These are phyloP conservation scores for Phytophthora fragariaefolia DNA, from an alignment of 352 stramenopile genomes.

Conservation along the genomic window DNA sequence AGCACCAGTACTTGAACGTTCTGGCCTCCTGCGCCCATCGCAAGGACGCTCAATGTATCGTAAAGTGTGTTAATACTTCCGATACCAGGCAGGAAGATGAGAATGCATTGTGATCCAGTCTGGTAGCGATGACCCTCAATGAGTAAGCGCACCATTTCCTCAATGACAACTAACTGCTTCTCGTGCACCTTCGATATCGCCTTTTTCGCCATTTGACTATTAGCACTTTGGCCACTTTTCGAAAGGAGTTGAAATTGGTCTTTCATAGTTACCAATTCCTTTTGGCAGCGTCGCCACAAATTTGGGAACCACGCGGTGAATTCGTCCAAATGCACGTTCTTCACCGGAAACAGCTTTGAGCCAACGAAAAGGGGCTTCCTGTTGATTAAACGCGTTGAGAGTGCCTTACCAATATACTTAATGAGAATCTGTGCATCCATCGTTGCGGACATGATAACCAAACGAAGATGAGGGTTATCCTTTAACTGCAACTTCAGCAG, in stretches of 20 bases:
- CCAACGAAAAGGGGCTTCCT: slow-evolving; percentile 82
- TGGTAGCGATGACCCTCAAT: slow-evolving; percentile 53
- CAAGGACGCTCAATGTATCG: slow-evolving; percentile 64
- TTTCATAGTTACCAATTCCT: slow-evolving; percentile 54
- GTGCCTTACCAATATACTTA: slow-evolving; percentile 80
- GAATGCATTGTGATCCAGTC: slow-evolving; percentile 75
- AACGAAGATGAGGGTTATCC: slow-evolving; percentile 68
- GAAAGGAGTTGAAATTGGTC: slow-evolving; percentile 49
- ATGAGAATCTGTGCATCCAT: slow-evolving; percentile 93
- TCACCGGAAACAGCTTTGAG: slow-evolving; percentile 79
- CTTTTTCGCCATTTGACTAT: slow-evolving; percentile 54
- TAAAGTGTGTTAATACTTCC: slow-evolving; percentile 93
- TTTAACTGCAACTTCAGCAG: slow-evolving; percentile 87
- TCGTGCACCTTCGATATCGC: slow-evolving; percentile 72
- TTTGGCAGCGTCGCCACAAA: slow-evolving; percentile 40
- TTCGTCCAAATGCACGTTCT: slow-evolving; percentile 70
- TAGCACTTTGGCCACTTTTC: slow-evolving; percentile 38
- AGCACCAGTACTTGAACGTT: slow-evolving; percentile 64
- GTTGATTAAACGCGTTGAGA: slow-evolving; percentile 56
- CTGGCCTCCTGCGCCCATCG: slow-evolving; percentile 22
- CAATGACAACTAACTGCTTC: slow-evolving; percentile 62
- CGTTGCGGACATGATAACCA: slow-evolving; percentile 98
- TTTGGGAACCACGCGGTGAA: slow-evolving; percentile 51
- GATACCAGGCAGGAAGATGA: slow-evolving; percentile 97
- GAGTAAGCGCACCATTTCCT: slow-evolving; percentile 62